Percentiles rank a stretch among this genome's conserved stretches.
Conservation (phyloP, 768 basidiomycete species). For the Lentinula lateritia region DNA sequence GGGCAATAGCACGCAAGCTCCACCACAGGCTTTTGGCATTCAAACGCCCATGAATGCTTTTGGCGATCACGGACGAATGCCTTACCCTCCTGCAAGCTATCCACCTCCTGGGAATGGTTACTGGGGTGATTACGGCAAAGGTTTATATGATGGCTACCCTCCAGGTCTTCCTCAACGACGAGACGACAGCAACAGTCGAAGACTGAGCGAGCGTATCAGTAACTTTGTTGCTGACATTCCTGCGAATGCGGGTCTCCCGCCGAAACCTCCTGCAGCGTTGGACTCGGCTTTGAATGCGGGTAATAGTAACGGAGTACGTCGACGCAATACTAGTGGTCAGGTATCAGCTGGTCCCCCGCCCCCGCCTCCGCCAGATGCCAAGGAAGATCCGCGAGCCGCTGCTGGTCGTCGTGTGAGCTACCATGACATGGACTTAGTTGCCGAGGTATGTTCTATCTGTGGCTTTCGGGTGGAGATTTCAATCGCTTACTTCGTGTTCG, state of each 20-base stretch:
- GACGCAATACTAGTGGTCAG: slow-evolving; percentile 31
- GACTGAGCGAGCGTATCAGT: slow-evolving; percentile 77
- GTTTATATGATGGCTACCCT: slow-evolving; percentile 27
- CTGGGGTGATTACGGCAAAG: slow-evolving; percentile 37
- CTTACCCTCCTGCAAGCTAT: slow-evolving; percentile 32
- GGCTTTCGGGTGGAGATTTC: slow-evolving; percentile 11
- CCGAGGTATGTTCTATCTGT: slow-evolving; percentile 46
- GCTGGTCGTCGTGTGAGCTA: slow-evolving; percentile 89
- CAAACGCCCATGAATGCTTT: slow-evolving; percentile 46
- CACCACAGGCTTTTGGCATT: slow-evolving; percentile 82
- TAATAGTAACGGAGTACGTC: slow-evolving; percentile 32
- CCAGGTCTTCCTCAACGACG: slow-evolving; percentile 38
- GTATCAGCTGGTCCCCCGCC: slow-evolving; percentile 54
- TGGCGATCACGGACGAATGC: slow-evolving; percentile 27
- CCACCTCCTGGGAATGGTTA: slow-evolving; percentile 34
- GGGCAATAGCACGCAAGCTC: slow-evolving; percentile 57
- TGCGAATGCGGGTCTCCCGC: slow-evolving; percentile 69
- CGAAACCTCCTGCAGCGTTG: slow-evolving; percentile 62
- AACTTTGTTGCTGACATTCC: slow-evolving; percentile 64
- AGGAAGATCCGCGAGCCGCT: slow-evolving; percentile 89
- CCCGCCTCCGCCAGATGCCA: slow-evolving; percentile 81
- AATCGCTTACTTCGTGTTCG: neutral
- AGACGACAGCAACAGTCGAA: slow-evolving; percentile 56
- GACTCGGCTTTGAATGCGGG: slow-evolving; percentile 50
- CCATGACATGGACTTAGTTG: slow-evolving; percentile 92